A percentile compares a stretch with the other conserved stretches of the same genome.
Evolutionary conservation across 352 stramenopile genomes (phyloP).

Genomic region (Ophiocytium majus): DNA sequence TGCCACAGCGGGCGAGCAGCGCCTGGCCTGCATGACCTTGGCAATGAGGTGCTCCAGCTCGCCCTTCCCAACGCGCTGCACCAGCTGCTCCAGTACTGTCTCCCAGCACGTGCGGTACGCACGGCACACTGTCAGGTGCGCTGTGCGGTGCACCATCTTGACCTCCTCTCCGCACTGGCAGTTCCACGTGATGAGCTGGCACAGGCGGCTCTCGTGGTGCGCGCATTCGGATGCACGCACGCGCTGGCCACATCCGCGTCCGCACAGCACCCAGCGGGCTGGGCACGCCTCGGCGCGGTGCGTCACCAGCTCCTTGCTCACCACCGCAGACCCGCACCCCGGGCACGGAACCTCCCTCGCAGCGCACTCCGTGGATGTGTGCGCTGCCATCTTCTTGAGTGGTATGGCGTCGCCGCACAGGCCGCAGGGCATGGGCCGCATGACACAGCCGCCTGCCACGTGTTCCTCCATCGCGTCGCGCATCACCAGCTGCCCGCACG

Average conservation of each 20-base stretch:
- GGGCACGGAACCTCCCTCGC: not conserved
- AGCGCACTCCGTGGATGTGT: not conserved
- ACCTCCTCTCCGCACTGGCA: not conserved
- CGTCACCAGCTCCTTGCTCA: not conserved
- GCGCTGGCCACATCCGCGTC: not conserved
- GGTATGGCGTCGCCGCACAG: not conserved
- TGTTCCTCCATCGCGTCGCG: not conserved
- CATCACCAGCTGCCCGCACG: not conserved
- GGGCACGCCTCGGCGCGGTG: not conserved
- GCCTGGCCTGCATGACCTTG: not conserved
- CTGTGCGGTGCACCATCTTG: not conserved
- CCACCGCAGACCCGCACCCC: not conserved
- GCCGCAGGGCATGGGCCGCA: not conserved
- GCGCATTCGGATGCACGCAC: not conserved
- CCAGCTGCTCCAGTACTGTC: not conserved
- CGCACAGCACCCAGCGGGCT: not conserved
- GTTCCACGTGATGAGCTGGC: not conserved
- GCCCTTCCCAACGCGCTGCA: not conserved
- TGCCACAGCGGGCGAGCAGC: not conserved
- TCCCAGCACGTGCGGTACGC: not conserved
- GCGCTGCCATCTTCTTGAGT: not conserved
- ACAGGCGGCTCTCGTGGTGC: not conserved
- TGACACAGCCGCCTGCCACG: not conserved
- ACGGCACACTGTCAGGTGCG: not conserved
- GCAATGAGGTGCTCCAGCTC: not conserved